A percentile compares a stretch with the other conserved stretches of the same genome.
phyloP scores from a whole-genome alignment of 106 monocot genomes.

The Dendrobium chrysotoxum region DNA sequence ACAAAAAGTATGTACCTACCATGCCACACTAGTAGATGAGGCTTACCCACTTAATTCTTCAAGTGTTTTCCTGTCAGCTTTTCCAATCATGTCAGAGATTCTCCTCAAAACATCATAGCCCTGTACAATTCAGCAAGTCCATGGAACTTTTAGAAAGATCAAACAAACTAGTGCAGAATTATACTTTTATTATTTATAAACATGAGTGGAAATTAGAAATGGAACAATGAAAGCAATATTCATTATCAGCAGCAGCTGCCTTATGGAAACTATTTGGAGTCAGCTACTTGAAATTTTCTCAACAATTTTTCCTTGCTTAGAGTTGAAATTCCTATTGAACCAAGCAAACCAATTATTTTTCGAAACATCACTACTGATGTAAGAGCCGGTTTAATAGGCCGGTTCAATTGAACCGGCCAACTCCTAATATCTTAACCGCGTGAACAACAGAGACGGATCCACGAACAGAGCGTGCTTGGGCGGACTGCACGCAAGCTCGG shows the following conservation, averaged over 20 bases:
- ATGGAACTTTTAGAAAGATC: background rate
- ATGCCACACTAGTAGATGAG: background rate
- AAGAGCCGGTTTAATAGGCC: no score
- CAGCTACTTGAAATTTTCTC: background rate
- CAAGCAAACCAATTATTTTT: background rate
- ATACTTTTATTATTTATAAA: background rate
- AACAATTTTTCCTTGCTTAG: background rate
- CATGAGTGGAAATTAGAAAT: background rate
- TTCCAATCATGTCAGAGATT: slow-evolving; percentile 62
- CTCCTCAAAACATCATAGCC: slow-evolving; percentile 86
- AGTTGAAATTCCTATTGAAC: background rate
- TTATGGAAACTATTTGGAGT: background rate
- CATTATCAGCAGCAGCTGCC: background rate
- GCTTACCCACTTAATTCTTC: slow-evolving; percentile 87
- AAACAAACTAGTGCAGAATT: background rate
- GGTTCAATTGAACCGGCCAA: no score
- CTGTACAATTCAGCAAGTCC: slow-evolving; percentile 22
- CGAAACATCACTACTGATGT: background rate
- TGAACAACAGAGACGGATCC: no score
- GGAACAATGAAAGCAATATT: background rate
- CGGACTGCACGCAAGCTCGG: no score
- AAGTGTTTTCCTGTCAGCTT: slow-evolving; percentile 50
- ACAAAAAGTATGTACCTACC: background rate
- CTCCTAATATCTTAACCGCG: no score
- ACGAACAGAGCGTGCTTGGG: no score